These are phyloP conservation scores for Pichia sporocuriosa DNA, from an alignment of 805 yeast genomes.

Conservation along the genomic window DNA sequence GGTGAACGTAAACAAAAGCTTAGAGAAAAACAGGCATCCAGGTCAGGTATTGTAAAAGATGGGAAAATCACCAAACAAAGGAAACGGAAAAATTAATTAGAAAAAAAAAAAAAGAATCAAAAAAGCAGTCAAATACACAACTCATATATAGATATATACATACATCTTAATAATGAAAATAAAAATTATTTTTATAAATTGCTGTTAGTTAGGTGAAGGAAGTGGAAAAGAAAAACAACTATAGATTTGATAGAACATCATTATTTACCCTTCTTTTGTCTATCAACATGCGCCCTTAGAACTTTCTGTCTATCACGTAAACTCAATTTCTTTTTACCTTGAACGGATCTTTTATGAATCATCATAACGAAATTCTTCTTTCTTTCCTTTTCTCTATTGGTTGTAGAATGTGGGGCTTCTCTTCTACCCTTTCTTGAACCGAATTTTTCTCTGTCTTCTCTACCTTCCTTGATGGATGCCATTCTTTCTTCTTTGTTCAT, in stretches of 20 bases:
- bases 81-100: slow-evolving; percentile 3
- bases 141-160: too few species aligned
- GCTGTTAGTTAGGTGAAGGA: too few species aligned
- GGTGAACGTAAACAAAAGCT: slow-evolving; percentile 48
- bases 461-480: slow-evolving; percentile 82
- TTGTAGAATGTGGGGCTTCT: slow-evolving; percentile 77
- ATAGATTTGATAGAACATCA: too few species aligned
- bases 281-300: slow-evolving; percentile 75
- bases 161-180: too few species aligned
- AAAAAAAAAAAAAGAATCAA: not conserved
- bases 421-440: slow-evolving; percentile 83
- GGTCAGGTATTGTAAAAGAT: slow-evolving; percentile 1
- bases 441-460: slow-evolving; percentile 85
- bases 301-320: slow-evolving; percentile 86
- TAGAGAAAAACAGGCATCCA: slow-evolving; percentile 15
- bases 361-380: slow-evolving; percentile 99
- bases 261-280: slow-evolving; percentile 62
- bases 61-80: slow-evolving; percentile 6
- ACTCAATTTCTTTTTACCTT: slow-evolving; percentile 87
- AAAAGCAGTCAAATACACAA: too few species aligned
- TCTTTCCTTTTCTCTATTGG: slow-evolving; percentile 92
- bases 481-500: slow-evolving; percentile 86
- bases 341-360: slow-evolving; percentile 92
- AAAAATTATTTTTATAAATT: too few species aligned
- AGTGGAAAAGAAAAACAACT: too few species aligned